phyloP scores from a whole-genome alignment of 768 basidiomycete genomes.

The Termitomyces sp. region DNA sequence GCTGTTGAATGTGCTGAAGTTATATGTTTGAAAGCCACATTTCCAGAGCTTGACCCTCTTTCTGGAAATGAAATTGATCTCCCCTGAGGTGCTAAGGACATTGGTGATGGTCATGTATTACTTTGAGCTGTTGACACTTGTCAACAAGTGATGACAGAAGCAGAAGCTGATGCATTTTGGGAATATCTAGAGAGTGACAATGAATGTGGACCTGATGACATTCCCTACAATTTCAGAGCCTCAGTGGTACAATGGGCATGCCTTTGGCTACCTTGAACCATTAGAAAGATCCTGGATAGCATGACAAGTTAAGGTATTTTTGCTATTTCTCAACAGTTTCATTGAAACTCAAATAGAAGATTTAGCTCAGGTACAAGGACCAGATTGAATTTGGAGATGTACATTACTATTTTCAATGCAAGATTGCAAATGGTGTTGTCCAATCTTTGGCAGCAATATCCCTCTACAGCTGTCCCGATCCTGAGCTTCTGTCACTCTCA shows the following conservation, averaged over 20 bases:
- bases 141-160: neutral
- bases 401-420: conserved; percentile 8
- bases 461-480: conserved; percentile 6
- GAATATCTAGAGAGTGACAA: neutral
- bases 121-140: conserved; percentile 15
- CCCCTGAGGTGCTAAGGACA: no score
- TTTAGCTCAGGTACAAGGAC: conserved; percentile 3
- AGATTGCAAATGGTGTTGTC: neutral
- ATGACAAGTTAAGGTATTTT: conserved; percentile 1
- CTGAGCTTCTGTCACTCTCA: neutral
- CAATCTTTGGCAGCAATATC: conserved; percentile 7
- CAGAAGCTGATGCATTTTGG: neutral
- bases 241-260: conserved; percentile 14
- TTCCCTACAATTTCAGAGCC: conserved; percentile 1
- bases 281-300: neutral
- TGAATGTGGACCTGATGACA: neutral
- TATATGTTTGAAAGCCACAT: conserved; percentile 18
- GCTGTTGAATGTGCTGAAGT: conserved; percentile 12
- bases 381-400: conserved; percentile 11
- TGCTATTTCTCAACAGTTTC: neutral
- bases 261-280: conserved; percentile 9
- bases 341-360: neutral
- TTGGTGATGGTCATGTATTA: conserved; percentile 15
- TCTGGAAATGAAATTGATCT: neutral
- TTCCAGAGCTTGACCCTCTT: conserved; percentile 14